phyloP scores from a whole-genome alignment of 2,329 filamentous ascomycete species.

The Lachnum nothofagi region DNA sequence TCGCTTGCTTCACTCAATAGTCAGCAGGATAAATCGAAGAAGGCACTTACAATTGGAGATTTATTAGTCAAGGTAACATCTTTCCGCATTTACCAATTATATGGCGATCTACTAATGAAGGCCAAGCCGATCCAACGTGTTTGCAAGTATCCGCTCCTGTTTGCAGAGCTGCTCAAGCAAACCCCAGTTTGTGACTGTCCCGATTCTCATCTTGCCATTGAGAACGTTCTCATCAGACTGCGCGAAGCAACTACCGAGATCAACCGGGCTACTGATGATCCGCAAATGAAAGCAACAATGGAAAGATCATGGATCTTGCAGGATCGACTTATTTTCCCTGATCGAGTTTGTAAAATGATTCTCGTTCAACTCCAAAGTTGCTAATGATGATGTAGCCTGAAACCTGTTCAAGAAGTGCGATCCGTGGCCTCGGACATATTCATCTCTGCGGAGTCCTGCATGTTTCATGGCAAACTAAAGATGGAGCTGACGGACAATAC shows the following conservation, averaged over 20 bases:
- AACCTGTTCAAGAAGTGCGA: constrained; percentile 55
- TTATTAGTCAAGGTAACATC: constrained; percentile 74
- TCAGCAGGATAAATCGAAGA: constrained; percentile 58
- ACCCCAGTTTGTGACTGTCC: constrained; percentile 84
- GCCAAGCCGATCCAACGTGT: constrained; percentile 81
- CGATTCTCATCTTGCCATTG: constrained; percentile 72
- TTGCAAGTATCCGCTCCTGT: constrained; percentile 84
- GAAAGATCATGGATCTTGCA: constrained; percentile 83
- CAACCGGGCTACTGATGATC: constrained; percentile 78
- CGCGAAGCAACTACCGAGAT: constrained; percentile 73
- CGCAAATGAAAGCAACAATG: constrained; percentile 61
- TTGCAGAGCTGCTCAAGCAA: constrained; percentile 74
- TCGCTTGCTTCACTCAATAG: constrained; percentile 67
- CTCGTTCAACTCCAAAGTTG: not conserved
- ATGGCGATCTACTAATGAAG: constrained; percentile 9
- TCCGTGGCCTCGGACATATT: constrained; percentile 75
- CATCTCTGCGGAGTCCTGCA: constrained; percentile 78
- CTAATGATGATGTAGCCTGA: constrained; percentile 34
- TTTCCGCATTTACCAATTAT: not conserved
- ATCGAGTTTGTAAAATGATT: constrained; percentile 51
- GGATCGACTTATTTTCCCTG: constrained; percentile 69
- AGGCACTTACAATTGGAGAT: constrained; percentile 77
- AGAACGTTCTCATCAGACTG: constrained; percentile 65
- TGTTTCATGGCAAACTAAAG: constrained; percentile 71
- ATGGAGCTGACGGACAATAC: constrained; percentile 68